Evolutionary conservation across 1,284 basidiomycete genomes (phyloP).

Genomic region (Flammula alnicola): DNA sequence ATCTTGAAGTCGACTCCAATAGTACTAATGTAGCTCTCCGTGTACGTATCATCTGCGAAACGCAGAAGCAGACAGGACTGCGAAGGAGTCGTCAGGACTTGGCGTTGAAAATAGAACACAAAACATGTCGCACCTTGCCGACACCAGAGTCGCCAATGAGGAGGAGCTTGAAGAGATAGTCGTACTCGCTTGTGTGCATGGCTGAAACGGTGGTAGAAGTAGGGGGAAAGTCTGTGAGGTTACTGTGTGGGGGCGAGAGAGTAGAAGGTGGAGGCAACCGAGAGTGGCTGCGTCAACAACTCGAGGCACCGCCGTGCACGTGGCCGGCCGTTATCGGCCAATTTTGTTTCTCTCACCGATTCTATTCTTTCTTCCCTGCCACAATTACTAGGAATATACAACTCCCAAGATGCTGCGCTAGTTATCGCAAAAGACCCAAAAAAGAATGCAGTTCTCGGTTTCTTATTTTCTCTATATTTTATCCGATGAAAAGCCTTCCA

Average conservation of each 20-base stretch:
- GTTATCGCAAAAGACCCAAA: too few species aligned
- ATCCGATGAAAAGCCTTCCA: too few species aligned
- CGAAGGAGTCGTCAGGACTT: slow-evolving; percentile 24
- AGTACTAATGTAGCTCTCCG: slow-evolving; percentile 98
- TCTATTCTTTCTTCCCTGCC: background rate
- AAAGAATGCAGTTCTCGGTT: too few species aligned
- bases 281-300: slow-evolving; percentile 42
- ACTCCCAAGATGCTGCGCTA: too few species aligned
- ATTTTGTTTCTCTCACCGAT: slow-evolving; percentile 17
- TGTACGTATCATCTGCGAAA: slow-evolving; percentile 99
- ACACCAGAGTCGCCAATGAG: slow-evolving; percentile 95
- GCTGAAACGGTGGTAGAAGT: slow-evolving; percentile 29
- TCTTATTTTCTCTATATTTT: too few species aligned
- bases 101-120: slow-evolving; percentile 22
- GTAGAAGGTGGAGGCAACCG: slow-evolving; percentile 32
- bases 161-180: slow-evolving; percentile 97
- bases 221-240: slow-evolving; percentile 16
- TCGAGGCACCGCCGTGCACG: slow-evolving; percentile 35
- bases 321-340: slow-evolving; percentile 31
- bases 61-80: slow-evolving; percentile 97
- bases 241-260: slow-evolving; percentile 23
- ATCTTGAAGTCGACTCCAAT: slow-evolving; percentile 99
- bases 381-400: too few species aligned
- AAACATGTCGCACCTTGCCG: slow-evolving; percentile 75
- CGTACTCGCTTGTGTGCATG: slow-evolving; percentile 94